These are phyloP conservation scores for Hymenoscyphus occultus DNA, from an alignment of 2,329 filamentous ascomycete species.

Conservation along the genomic window DNA sequence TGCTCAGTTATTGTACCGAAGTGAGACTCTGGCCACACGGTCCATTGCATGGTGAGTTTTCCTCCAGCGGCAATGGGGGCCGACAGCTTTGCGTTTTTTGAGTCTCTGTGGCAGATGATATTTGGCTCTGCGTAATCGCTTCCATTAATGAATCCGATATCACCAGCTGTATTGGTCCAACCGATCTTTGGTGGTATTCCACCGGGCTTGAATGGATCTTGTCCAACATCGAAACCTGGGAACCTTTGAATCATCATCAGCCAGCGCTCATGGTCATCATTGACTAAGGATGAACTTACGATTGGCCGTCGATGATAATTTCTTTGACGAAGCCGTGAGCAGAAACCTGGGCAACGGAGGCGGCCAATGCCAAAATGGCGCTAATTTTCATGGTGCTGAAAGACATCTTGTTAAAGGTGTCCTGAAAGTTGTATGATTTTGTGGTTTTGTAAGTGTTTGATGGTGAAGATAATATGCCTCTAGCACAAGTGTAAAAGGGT, in stretches of 20 bases:
- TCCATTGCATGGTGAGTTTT: constrained; percentile 47
- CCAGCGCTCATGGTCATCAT: too few relatives aligned
- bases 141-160: constrained; percentile 50
- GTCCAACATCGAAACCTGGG: constrained; percentile 26
- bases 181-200: constrained; percentile 36
- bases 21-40: constrained; percentile 49
- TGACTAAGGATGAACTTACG: constrained; percentile 19
- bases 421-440: constrained; percentile 6
- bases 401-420: constrained; percentile 20
- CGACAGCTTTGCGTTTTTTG: constrained; percentile 40
- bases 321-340: constrained; percentile 46
- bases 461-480: background rate
- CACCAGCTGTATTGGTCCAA: constrained; percentile 42
- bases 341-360: constrained; percentile 40
- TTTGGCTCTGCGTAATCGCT: constrained; percentile 41
- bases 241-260: constrained; percentile 30
- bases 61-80: constrained; percentile 46
- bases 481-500: constrained; percentile 3
- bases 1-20: constrained; percentile 36
- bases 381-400: constrained; percentile 18
- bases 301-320: constrained; percentile 42
- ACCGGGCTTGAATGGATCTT: constrained; percentile 21
- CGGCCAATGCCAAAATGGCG: constrained; percentile 29
- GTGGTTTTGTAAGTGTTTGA: background rate
- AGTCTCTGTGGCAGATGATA: constrained; percentile 49